Percentiles rank a stretch among this genome's conserved stretches.
Evolutionary conservation across 345 rosid genomes (phyloP).

Genomic region (Microcos paniculata): DNA sequence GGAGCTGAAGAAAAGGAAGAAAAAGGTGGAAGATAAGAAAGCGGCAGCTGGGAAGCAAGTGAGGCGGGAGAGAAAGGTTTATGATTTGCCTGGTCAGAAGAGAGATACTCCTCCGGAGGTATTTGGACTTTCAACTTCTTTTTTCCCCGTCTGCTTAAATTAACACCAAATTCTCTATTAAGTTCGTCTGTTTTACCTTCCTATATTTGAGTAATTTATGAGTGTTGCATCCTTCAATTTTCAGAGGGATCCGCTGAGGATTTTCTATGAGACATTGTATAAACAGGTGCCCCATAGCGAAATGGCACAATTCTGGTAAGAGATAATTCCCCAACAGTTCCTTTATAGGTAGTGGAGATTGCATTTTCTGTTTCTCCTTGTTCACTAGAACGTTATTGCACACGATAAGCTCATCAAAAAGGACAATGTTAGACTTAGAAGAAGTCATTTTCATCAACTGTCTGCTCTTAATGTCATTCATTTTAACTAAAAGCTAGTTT

Average conservation of each 20-base stretch:
- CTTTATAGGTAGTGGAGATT: not conserved
- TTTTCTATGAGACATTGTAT: constrained; percentile 80
- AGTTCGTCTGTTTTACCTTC: not conserved
- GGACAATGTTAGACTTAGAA: too few species aligned
- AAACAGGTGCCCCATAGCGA: constrained; percentile 78
- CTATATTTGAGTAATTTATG: not conserved
- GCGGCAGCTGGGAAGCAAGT: constrained; percentile 25
- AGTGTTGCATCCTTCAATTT: constrained; percentile 26
- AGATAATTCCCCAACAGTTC: not conserved
- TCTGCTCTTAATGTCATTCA: not conserved
- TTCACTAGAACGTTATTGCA: too few species aligned
- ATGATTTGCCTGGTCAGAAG: constrained; percentile 89
- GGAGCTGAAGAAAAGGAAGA: constrained; percentile 48
- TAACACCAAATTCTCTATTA: not conserved
- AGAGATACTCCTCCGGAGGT: constrained; percentile 85
- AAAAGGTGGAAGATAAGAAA: constrained; percentile 41
- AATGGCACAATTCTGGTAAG: constrained; percentile 97
- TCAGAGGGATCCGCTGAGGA: constrained; percentile 96
- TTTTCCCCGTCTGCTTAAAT: not conserved
- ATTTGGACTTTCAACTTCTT: constrained; percentile 6
- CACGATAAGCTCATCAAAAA: too few species aligned
- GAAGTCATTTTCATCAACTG: not conserved
- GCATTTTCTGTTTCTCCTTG: not conserved
- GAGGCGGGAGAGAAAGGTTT: constrained; percentile 77
- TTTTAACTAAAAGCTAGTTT: not conserved